Conservation (phyloP, 129 eudicot genomes). For the carrot (Daucus carota) region DNA sequence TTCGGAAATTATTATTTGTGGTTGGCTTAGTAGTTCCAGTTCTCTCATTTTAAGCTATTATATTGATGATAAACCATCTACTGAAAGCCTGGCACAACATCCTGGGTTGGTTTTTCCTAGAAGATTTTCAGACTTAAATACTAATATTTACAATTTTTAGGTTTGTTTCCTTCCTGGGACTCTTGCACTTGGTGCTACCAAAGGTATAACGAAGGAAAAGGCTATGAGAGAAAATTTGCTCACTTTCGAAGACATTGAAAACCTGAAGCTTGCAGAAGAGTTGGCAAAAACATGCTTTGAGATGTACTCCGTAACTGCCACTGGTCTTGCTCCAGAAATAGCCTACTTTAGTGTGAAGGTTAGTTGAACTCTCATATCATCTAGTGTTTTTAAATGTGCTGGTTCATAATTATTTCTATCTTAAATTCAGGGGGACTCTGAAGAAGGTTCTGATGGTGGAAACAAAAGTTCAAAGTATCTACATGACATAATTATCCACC, state of each 20-base stretch:
- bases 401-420: conserved; percentile 3
- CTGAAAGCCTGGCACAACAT: background rate
- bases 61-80: background rate
- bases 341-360: conserved; percentile 79
- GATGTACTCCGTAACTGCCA: conserved; percentile 83
- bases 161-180: conserved; percentile 97
- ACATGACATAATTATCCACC: conserved; percentile 76
- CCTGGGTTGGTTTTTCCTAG: background rate
- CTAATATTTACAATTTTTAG: conserved; percentile 21
- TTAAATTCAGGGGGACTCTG: conserved; percentile 49
- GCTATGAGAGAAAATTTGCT: conserved; percentile 65
- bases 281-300: conserved; percentile 80
- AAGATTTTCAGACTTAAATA: background rate
- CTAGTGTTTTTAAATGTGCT: background rate
- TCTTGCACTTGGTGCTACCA: conserved; percentile 97
- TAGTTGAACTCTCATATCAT: conserved; percentile 12
- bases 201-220: conserved; percentile 59
- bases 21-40: background rate
- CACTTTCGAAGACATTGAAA: conserved; percentile 73
- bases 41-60: background rate
- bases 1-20: background rate
- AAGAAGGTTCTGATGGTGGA: conserved; percentile 77
- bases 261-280: conserved; percentile 92
- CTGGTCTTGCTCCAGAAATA: conserved; percentile 98
- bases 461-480: conserved; percentile 67